Base-by-base conservation (phyloP, 306 rosid species). In the Citrullus mucosospermus region DNA sequence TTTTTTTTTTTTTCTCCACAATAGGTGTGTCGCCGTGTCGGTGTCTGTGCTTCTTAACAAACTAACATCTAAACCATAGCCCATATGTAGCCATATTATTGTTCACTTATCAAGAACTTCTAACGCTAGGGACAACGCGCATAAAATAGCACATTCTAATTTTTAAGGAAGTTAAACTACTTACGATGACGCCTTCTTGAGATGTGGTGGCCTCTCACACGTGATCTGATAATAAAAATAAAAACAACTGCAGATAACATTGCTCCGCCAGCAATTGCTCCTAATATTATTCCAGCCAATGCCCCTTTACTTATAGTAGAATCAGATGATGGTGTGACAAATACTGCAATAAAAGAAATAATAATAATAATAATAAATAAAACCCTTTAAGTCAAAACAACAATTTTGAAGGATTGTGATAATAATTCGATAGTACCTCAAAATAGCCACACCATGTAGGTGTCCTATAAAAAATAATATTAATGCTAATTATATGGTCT, bases 201-300 rank as follows among this genome's bases (percentile, higher is more conserved):
- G 81, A 85, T 43, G 18, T 1, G 88, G 68, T 17, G 76, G 59
- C 82, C 78, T 79, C 60, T 89, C 81, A 68, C 13, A 67, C 76
- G 81, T 58, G 6, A 46, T 85, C 96, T 89, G 70, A 90, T 6
- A 78, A 91, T 86, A 73, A 93, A 83, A 79, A 96, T 84, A 77
- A 86, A 84, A 80, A 89, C 88, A 78, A 91, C 38, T 43, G 90
- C 91, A 67, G 98, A 88, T 83, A 93, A 71, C 8, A 80, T 78
- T 78, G 85, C 85, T 12, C 96, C 97, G 78, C 82, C 85, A 8
- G 92, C 98, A 81, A 96, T 67, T 58, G 90, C 76, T 81, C 97
- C 99, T 61, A 96, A 18, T 84, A 93, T 48, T 78, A 90, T 80
- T 77, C 98, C 97, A 62, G 75, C 91, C 83, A 93, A 67, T 9